phyloP scores from a whole-genome alignment of 2,329 filamentous ascomycete genomes.

The Clonostachys rosea region DNA sequence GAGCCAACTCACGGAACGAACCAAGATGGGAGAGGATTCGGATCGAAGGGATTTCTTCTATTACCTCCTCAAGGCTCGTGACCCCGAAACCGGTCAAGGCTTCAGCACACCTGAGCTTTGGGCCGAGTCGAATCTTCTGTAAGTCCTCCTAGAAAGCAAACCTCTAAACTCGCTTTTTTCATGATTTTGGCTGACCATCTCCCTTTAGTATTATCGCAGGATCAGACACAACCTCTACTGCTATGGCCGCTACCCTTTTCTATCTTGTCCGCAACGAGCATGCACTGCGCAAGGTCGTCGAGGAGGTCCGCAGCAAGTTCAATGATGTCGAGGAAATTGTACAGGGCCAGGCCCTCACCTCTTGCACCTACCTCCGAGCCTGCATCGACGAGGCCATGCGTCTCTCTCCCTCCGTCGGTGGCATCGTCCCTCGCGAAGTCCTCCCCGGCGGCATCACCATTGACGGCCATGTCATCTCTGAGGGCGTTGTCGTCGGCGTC shows the following conservation, averaged over 20 bases:
- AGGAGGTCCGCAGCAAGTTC: constrained; percentile 50
- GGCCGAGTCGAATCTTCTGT: constrained; percentile 66
- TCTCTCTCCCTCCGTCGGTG: constrained; percentile 55
- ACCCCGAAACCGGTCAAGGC: constrained; percentile 65
- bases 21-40: constrained; percentile 59
- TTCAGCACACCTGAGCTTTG: constrained; percentile 64
- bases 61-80: constrained; percentile 66
- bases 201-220: constrained; percentile 59
- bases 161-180: not conserved
- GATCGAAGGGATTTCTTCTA: constrained; percentile 74
- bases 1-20: constrained; percentile 60
- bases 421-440: constrained; percentile 56
- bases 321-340: constrained; percentile 47
- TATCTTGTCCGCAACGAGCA: constrained; percentile 51
- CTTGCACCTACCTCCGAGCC: constrained; percentile 55
- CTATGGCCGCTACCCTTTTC: constrained; percentile 58
- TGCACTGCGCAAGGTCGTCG: constrained; percentile 38
- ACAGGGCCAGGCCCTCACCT: constrained; percentile 41
- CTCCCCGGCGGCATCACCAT: constrained; percentile 48
- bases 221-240: constrained; percentile 68
- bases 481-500: constrained; percentile 58
- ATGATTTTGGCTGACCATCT: not conserved
- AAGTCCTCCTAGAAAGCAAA: constrained; percentile 13
- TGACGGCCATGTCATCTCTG: constrained; percentile 48
- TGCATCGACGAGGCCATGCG: constrained; percentile 65